Percentiles rank a stretch among this genome's conserved stretches.
Evolutionary conservation across 2,329 filamentous ascomycete genomes (phyloP).

Genomic region (Colletotrichum sp.): DNA sequence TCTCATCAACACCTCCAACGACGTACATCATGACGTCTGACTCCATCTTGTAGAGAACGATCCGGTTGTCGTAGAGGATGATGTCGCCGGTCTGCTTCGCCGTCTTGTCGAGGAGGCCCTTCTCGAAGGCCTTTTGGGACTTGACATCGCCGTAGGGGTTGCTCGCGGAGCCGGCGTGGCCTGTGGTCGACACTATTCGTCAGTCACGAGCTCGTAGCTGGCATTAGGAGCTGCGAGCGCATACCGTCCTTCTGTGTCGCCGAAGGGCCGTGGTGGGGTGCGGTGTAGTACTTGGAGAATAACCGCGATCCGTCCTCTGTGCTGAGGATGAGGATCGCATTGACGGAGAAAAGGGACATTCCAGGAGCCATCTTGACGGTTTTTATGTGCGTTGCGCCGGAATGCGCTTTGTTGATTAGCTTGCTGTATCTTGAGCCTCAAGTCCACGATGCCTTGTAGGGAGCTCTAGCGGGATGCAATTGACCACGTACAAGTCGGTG

Average conservation of each 20-base stretch:
- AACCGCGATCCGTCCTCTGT: conserved; percentile 90
- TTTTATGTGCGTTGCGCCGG: conserved; percentile 11
- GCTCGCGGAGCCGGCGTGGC: conserved; percentile 37
- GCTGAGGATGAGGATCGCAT: conserved; percentile 79
- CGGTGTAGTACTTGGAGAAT: conserved; percentile 81
- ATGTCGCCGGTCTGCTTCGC: conserved; percentile 95
- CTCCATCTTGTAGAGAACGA: conserved; percentile 98
- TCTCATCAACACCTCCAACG: conserved; percentile 89
- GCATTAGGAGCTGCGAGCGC: conserved; percentile 17
- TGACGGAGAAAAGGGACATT: conserved; percentile 78
- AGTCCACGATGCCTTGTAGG: conserved; percentile 19
- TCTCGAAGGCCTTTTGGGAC: conserved; percentile 95
- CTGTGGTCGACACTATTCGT: background rate
- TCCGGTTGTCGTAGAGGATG: conserved; percentile 94
- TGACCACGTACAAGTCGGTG: conserved; percentile 22
- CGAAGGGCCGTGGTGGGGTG: conserved; percentile 50
- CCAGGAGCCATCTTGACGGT: conserved; percentile 67
- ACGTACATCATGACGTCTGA: conserved; percentile 97
- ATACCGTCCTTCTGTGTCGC: conserved; percentile 27
- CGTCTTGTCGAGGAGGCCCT: conserved; percentile 93
- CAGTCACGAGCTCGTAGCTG: background rate
- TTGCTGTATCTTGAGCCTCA: conserved; percentile 2
- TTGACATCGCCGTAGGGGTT: conserved; percentile 89
- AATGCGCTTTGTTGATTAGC: conserved; percentile 6
- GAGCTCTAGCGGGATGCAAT: conserved; percentile 16